Evolutionary conservation across 2,329 filamentous ascomycete genomes (phyloP), one percentile per base, ranked within the genome.

Genomic region (Thermoascus crustaceus): DNA sequence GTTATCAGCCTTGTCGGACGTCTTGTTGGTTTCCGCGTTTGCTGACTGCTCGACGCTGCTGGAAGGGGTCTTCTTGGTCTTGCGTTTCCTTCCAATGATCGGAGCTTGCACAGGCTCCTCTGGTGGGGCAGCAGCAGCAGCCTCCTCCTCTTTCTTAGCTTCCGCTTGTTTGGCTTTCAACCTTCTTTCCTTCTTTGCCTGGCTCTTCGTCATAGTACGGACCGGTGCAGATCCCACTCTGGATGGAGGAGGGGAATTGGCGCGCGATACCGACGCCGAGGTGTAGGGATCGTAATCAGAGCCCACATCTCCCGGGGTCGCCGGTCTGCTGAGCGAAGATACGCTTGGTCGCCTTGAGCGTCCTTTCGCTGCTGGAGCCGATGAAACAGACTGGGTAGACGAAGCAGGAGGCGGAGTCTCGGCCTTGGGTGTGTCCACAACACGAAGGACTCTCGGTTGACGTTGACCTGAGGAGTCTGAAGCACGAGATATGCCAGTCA

Each of bases 61-160:
- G 6, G 52, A 42, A 5, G 60, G 54, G 4, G 65, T 52, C 42
- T 69, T 69, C 54, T 68, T 71, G 16, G 66, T 64, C 45, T 71
- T 80, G 49, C 78, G 77, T 58, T 80, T 79, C 26, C 77, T 65
- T 14, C 75, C 75, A 38, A 79, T 58, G 27, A 81, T 79, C 0
- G 77, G 76, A 29, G 74, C 77, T 45, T 76, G 71, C 4, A 73
- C 64, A 17, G 64, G 55, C 43, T 77, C 75, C 42, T 76, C 72
- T 18, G 39, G 36, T 6, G 58, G 51, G 3, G 52, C 37, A 4
- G 50, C 20, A 6, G 53, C 53, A 10, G 37, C 41, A n/a, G 56
- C 49, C 33, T 68, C 67, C 4, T 61, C 54, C 32, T n/a, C n/a
- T n/a, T 65, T 64, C 52, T 67, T 58, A 8, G 55, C 54, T 38